These are phyloP conservation scores for Dacryopinax spathularia DNA, from an alignment of 768 basidiomycete genomes.

Conservation along the genomic window DNA sequence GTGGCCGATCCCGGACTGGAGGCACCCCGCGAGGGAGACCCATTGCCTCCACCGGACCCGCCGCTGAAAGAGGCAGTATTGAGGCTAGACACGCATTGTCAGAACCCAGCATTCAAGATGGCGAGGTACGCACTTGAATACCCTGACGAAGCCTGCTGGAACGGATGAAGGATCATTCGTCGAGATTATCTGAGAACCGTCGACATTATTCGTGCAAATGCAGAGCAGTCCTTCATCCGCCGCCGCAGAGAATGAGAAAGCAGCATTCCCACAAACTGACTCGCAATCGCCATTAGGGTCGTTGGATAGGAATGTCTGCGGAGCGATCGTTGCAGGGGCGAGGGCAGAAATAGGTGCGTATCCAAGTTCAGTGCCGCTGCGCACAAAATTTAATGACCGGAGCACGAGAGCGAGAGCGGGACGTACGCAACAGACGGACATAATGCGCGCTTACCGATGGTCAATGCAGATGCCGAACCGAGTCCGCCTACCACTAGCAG, in stretches of 20 bases:
- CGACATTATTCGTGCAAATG: neutral
- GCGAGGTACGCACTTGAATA: neutral
- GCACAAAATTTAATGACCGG: neutral
- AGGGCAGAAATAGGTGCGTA: neutral
- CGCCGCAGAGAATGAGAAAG: neutral
- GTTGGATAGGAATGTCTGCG: neutral
- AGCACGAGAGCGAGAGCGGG: neutral
- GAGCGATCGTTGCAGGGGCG: neutral
- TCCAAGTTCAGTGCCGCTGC: neutral
- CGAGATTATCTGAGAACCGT: neutral
- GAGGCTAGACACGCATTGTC: too few species aligned
- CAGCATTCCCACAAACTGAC: neutral
- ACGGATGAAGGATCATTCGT: neutral
- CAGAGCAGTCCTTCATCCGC: neutral
- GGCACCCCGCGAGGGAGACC: too few species aligned
- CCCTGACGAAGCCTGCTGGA: neutral
- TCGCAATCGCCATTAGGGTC: conserved; percentile 1
- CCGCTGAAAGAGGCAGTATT: too few species aligned
- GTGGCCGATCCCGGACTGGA: too few species aligned
- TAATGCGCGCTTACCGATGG: neutral
- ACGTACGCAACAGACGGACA: neutral
- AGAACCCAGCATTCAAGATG: too few species aligned
- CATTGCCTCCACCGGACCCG: neutral
- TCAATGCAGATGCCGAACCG: neutral
- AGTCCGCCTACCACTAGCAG: neutral